phyloP scores from a whole-genome alignment of 257 asterid genomes.

The Solanum verrucosum region DNA sequence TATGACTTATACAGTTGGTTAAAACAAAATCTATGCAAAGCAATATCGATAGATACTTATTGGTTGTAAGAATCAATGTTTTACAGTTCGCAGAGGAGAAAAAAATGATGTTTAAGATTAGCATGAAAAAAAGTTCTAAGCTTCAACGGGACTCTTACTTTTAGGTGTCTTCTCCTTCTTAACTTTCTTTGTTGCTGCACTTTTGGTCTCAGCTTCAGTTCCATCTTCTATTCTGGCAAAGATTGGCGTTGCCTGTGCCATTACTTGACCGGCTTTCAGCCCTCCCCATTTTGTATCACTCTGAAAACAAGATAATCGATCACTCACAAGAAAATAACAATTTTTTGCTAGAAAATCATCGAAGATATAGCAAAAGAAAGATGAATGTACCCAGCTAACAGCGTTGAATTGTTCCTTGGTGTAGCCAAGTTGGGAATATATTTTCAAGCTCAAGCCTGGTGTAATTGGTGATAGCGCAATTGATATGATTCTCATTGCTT shows the following conservation, averaged over 20 bases:
- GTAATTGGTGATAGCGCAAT: constrained; percentile 76
- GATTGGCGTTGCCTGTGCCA: constrained; percentile 66
- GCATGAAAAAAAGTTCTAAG: constrained; percentile 21
- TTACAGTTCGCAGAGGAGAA: not conserved
- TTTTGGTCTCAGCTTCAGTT: constrained; percentile 21
- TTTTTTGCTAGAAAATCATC: not conserved
- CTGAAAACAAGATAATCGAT: constrained; percentile 28
- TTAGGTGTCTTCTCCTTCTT: constrained; percentile 35
- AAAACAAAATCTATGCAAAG: not conserved
- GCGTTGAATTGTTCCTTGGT: constrained; percentile 66
- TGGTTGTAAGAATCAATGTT: not conserved
- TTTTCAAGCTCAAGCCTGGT: constrained; percentile 56
- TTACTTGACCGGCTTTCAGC: constrained; percentile 61
- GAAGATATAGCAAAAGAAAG: constrained; percentile 14
- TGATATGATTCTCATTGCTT: constrained; percentile 77
- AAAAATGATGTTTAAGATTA: not conserved
- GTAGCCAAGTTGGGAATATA: constrained; percentile 86
- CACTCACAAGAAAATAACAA: not conserved
- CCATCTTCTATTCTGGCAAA: constrained; percentile 71
- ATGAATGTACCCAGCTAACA: constrained; percentile 52
- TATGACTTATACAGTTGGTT: not conserved
- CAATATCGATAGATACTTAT: not conserved
- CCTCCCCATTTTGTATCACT: constrained; percentile 86
- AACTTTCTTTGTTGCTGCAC: constrained; percentile 32
- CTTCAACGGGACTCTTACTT: constrained; percentile 39